Conservation (phyloP, 2,329 filamentous ascomycete species). For the Alternaria gaisen region DNA sequence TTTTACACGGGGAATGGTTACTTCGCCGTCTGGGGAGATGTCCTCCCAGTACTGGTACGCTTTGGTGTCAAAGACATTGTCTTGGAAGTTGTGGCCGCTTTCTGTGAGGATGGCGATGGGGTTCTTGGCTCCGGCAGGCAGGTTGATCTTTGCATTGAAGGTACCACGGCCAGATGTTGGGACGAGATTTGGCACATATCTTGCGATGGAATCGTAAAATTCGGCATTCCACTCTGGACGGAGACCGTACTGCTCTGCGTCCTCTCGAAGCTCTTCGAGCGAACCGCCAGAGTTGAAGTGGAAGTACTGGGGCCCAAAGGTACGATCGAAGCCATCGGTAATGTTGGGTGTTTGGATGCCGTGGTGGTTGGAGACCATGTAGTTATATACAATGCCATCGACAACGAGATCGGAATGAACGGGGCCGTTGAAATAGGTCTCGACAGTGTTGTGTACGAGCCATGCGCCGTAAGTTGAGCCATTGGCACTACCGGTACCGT, state of each 20-base stretch:
- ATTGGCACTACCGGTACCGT: slow-evolving; percentile 60
- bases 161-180: slow-evolving; percentile 61
- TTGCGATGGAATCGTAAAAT: slow-evolving; percentile 71
- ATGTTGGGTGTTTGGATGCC: slow-evolving; percentile 71
- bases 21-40: slow-evolving; percentile 57
- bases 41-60: slow-evolving; percentile 70
- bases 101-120: slow-evolving; percentile 66
- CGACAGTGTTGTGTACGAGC: slow-evolving; percentile 71
- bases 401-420: slow-evolving; percentile 70
- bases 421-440: slow-evolving; percentile 70
- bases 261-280: slow-evolving; percentile 58
- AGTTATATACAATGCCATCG: slow-evolving; percentile 73
- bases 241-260: slow-evolving; percentile 61
- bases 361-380: slow-evolving; percentile 65
- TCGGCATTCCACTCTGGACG: slow-evolving; percentile 62
- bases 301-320: slow-evolving; percentile 71
- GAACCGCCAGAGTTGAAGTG: slow-evolving; percentile 67
- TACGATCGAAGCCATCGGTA: slow-evolving; percentile 70
- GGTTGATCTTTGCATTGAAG: slow-evolving; percentile 60
- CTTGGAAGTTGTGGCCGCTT: slow-evolving; percentile 64
- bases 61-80: slow-evolving; percentile 64
- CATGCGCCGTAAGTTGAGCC: slow-evolving; percentile 67
- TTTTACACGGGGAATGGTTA: slow-evolving; percentile 64
- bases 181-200: slow-evolving; percentile 67
- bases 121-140: slow-evolving; percentile 61